Evolutionary conservation across 306 rosid genomes (phyloP).

Genomic region (Prosopis cineraria): DNA sequence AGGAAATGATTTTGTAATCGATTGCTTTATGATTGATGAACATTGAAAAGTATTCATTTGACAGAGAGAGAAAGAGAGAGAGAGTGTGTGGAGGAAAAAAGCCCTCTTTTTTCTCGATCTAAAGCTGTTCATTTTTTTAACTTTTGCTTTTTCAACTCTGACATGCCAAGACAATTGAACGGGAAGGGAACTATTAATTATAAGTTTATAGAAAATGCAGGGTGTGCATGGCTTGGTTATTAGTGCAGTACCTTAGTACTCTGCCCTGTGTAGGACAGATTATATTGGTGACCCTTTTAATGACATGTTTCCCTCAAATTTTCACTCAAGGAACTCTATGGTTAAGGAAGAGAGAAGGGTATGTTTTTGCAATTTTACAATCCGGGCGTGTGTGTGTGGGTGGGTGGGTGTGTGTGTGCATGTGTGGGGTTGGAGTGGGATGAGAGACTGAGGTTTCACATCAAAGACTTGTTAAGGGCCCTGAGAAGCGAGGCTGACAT

Average conservation of each 20-base stretch:
- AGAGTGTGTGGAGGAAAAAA: not conserved
- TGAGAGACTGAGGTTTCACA: constrained; percentile 56
- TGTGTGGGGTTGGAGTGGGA: constrained; percentile 33
- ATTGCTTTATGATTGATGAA: constrained; percentile 84
- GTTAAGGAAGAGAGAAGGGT: not conserved
- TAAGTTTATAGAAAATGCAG: constrained; percentile 42
- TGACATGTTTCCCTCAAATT: not conserved
- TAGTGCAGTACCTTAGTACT: constrained; percentile 27
- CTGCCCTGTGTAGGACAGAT: not conserved
- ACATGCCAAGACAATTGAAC: constrained; percentile 40
- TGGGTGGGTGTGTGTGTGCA: constrained; percentile 11
- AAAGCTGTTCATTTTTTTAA: constrained; percentile 23
- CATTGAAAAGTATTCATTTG: constrained; percentile 30
- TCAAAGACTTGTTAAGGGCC: constrained; percentile 39
- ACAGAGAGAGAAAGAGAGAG: not conserved
- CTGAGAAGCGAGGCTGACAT: constrained; percentile 42
- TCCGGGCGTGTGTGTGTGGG: constrained; percentile 27
- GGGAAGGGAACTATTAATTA: constrained; percentile 39
- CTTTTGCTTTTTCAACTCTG: constrained; percentile 42
- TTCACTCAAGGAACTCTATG: not conserved
- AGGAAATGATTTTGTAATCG: constrained; percentile 88
- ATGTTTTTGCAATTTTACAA: not conserved
- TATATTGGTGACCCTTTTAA: not conserved
- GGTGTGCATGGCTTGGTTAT: constrained; percentile 29
- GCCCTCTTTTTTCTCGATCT: not conserved